These are phyloP conservation scores for Tetradesmus obliquus DNA, from an alignment of 139 green algal species.

Conservation along the genomic window DNA sequence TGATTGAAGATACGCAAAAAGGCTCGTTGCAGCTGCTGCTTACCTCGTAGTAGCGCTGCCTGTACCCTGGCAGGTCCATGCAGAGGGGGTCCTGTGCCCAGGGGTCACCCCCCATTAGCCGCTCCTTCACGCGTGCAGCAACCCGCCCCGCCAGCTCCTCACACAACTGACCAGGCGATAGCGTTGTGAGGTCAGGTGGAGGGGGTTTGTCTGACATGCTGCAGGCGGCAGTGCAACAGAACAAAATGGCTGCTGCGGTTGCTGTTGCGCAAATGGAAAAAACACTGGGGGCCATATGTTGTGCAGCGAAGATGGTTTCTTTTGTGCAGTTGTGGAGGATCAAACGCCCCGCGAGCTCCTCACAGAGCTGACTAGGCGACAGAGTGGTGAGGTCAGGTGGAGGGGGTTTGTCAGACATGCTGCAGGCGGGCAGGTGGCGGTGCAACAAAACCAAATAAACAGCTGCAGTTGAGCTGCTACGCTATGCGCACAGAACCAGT, in stretches of 20 bases:
- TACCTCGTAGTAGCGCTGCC: constrained; percentile 65
- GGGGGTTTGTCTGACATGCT: background rate
- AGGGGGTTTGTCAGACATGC: background rate
- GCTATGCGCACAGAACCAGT: too few relatives aligned
- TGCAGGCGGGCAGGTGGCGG: background rate
- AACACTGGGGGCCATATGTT: too few relatives aligned
- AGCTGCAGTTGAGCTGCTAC: too few relatives aligned
- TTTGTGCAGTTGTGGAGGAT: too few relatives aligned
- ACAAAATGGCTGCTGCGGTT: too few relatives aligned
- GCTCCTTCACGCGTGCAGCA: constrained; percentile 41
- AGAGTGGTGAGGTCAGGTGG: background rate
- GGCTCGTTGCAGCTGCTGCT: background rate
- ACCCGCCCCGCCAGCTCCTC: constrained; percentile 56
- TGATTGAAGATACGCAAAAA: too few relatives aligned
- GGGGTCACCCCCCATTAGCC: constrained; percentile 40
- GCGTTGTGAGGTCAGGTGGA: background rate
- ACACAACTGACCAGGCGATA: constrained; percentile 45
- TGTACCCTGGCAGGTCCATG: constrained; percentile 58
- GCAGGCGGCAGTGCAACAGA: background rate
- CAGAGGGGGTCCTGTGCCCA: constrained; percentile 64
- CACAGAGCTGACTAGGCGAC: constrained; percentile 39
- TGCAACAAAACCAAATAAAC: background rate
- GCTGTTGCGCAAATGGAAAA: too few relatives aligned
- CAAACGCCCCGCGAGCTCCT: constrained; percentile 43
- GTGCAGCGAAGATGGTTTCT: too few relatives aligned